Evolutionary conservation across 148 eudicot genomes (phyloP).

Genomic region (Amaranthus hypochondriacus): DNA sequence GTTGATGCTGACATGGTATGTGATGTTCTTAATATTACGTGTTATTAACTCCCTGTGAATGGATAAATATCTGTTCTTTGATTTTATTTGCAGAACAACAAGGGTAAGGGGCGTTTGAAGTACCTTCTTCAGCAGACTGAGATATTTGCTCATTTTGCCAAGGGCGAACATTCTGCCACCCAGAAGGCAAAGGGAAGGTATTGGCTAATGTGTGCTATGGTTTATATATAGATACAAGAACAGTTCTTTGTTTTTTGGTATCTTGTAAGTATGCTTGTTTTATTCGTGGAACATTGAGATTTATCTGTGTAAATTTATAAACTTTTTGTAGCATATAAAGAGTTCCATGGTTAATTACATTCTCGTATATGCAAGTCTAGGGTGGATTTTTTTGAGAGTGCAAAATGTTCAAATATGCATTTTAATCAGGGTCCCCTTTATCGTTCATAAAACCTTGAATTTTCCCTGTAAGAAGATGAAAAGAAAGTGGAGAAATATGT

Average conservation of each 20-base stretch:
- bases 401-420: no score
- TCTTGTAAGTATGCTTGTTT: not conserved
- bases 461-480: no score
- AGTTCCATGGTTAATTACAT: no score
- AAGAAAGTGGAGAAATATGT: no score
- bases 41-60: not conserved
- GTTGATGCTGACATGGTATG: conserved; percentile 94
- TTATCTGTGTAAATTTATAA: not conserved
- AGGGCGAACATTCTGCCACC: conserved; percentile 64
- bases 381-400: no score
- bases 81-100: conserved; percentile 56
- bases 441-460: no score
- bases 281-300: not conserved
- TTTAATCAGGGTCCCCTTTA: no score
- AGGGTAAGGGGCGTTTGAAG: conserved; percentile 89
- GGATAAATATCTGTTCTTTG: not conserved
- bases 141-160: conserved; percentile 95
- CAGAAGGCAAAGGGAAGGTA: conserved; percentile 76
- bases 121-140: conserved; percentile 95
- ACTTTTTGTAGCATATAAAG: not conserved
- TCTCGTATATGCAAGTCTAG: no score
- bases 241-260: not conserved
- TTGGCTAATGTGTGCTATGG: not conserved
- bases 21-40: not conserved
- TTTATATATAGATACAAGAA: not conserved